Evolutionary conservation across 345 rosid genomes (phyloP).

Genomic region (Moricandia arvensis): DNA sequence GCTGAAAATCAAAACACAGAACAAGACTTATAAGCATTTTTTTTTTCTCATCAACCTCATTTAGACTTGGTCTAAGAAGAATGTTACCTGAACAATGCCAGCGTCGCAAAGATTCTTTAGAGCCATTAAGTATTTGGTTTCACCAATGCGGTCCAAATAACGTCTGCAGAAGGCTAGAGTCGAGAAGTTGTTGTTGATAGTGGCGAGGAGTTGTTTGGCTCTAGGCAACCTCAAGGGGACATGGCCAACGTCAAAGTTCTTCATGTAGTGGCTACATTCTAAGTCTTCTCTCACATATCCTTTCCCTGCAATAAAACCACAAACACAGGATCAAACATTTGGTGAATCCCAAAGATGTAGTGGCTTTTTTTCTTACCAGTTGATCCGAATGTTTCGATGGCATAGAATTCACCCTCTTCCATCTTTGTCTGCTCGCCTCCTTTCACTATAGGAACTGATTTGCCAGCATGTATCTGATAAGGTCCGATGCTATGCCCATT

Average conservation of each 20-base stretch:
- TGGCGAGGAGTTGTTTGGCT: conserved; percentile 89
- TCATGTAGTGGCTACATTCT: conserved; percentile 96
- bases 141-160: conserved; percentile 91
- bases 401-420: conserved; percentile 98
- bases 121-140: conserved; percentile 92
- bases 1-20: too few species aligned
- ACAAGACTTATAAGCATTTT: not conserved
- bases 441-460: conserved; percentile 91
- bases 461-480: conserved; percentile 92
- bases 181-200: conserved; percentile 90
- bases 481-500: conserved; percentile 92
- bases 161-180: conserved; percentile 91
- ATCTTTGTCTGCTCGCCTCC: conserved; percentile 97
- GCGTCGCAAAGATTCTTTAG: conserved; percentile 86
- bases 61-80: not conserved
- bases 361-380: too few species aligned
- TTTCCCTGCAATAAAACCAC: conserved; percentile 55
- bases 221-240: conserved; percentile 79
- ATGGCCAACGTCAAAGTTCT: conserved; percentile 76
- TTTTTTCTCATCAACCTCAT: not conserved
- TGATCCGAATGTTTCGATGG: conserved; percentile 92
- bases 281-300: conserved; percentile 90
- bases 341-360: too few species aligned
- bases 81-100: conserved; percentile 83
- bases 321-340: not conserved